Evolutionary conservation across 2,329 filamentous ascomycete genomes (phyloP), one percentile per base, ranked within the genome.

Genomic region (Leptosphaerulina australis): DNA sequence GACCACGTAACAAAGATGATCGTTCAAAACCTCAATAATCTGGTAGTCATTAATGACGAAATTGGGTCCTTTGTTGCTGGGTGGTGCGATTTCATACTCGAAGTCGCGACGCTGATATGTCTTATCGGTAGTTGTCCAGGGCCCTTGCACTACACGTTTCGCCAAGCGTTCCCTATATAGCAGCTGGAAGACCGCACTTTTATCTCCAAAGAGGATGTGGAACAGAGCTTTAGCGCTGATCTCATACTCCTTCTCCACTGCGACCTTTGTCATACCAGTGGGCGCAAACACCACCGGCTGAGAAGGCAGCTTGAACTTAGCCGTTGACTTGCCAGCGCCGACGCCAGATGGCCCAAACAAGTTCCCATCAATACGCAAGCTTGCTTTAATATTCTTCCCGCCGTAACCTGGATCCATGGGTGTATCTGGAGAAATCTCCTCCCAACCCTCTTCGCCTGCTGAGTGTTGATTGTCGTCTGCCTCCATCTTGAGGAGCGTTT

Each of bases 201-300:
- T 96, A 73, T 99, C 94, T 28, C 94, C 94, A 72, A 97, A 99
- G 41, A 99, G 82, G 12, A 97, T 90, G 67, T 97, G 93, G 72
- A 97, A 99, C 50, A 96, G 85, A 0, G 90, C 91, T 72, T 99
- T 97, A 36, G 94, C 88, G 56, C 90, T 95, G 53, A 97, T 87
- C 59, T 95, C 88, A 70, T 96, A 96, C 58, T 91, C 83, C 54
- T 89, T 85, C 70, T 96, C 90, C 1, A 89, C 84, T 6, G 87
- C 87, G 59, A 88, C 82, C 57, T 83, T 81, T 43, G 87, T 84
- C 83, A 96, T 92, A 44, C 87, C 90, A 54, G 88, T 83, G 1
- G 94, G 94, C 50, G 91, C 87, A 69, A 93, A 97, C 9, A 88
- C 77, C 2, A 97, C 88, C 2, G 93, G 86, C 44, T 90, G 87